phyloP scores from a whole-genome alignment of 1,284 basidiomycete genomes.

The Binderoboletus segoi region DNA sequence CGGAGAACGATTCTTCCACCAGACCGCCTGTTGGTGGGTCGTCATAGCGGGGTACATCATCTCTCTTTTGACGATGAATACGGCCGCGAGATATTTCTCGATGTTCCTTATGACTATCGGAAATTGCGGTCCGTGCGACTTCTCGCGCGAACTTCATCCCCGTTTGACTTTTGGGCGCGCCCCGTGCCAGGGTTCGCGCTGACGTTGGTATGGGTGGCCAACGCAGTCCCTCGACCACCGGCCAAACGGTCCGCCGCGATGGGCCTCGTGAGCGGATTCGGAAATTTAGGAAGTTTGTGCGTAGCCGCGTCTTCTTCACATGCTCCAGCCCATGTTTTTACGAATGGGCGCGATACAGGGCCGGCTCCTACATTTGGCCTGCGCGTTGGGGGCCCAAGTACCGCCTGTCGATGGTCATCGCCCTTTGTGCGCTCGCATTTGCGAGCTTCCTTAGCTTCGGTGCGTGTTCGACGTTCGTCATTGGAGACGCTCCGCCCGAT shows the following conservation, averaged over 20 bases:
- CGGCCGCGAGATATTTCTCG: conserved; percentile 61
- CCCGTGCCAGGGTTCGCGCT: conserved; percentile 52
- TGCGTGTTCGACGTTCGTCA: conserved; percentile 18
- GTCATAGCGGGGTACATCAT: conserved; percentile 68
- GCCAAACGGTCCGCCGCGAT: conserved; percentile 57
- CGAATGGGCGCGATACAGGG: conserved; percentile 29
- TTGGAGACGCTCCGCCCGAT: not conserved
- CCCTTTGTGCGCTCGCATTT: conserved; percentile 43
- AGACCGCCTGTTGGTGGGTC: conserved; percentile 47
- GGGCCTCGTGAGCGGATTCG: conserved; percentile 36
- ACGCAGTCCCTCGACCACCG: conserved; percentile 64
- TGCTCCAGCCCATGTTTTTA: not conserved
- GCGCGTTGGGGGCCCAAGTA: conserved; percentile 52
- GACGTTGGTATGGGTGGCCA: conserved; percentile 65
- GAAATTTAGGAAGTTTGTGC: conserved; percentile 37
- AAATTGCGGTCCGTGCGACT: conserved; percentile 47
- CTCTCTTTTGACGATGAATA: conserved; percentile 56
- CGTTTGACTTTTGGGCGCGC: not conserved
- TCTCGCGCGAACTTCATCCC: not conserved
- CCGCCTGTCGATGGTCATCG: conserved; percentile 55
- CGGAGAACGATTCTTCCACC: conserved; percentile 9
- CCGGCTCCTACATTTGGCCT: conserved; percentile 58
- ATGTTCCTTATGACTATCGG: conserved; percentile 68
- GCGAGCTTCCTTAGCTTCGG: conserved; percentile 42
- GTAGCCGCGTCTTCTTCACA: conserved; percentile 27